Conservation (phyloP, 192 early-diverging fungal species). For the Backusella morwellensis region DNA sequence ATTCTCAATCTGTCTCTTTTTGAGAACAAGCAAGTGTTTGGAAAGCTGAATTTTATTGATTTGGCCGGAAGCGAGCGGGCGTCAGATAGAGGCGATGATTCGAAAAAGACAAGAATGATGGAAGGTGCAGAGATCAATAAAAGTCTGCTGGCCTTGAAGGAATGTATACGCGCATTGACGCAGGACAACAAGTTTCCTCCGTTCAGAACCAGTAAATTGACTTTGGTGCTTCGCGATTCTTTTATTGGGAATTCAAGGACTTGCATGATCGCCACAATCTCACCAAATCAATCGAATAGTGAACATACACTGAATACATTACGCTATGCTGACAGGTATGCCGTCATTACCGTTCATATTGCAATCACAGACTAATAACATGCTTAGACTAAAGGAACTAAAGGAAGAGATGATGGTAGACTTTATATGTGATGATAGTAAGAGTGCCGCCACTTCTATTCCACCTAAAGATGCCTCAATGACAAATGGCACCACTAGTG, state of each 20-base stretch:
- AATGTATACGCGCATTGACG: conserved; percentile 95
- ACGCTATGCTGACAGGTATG: conserved; percentile 88
- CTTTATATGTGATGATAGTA: not conserved
- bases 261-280: conserved; percentile 97
- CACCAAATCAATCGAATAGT: conserved; percentile 87
- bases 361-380: not conserved
- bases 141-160: conserved; percentile 92
- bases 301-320: conserved; percentile 98
- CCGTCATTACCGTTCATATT: not conserved
- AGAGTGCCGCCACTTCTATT: not conserved
- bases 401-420: conserved; percentile 14
- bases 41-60: conserved; percentile 96
- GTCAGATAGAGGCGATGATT: conserved; percentile 83
- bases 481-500: not conserved
- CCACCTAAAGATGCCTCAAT: not conserved
- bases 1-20: conserved; percentile 87
- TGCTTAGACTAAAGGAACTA: conserved; percentile 19
- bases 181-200: conserved; percentile 91
- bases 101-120: conserved; percentile 71
- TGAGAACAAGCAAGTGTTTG: conserved; percentile 51
- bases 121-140: conserved; percentile 99
- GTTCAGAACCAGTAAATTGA: conserved; percentile 94
- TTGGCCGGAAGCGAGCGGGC: conserved; percentile 98
- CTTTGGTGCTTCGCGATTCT: conserved; percentile 90
- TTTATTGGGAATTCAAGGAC: conserved; percentile 96